A percentile compares a stretch with the other conserved stretches of the same genome.
Evolutionary conservation across 768 basidiomycete species (phyloP).

Genomic region (Rhizopogon sp.): DNA sequence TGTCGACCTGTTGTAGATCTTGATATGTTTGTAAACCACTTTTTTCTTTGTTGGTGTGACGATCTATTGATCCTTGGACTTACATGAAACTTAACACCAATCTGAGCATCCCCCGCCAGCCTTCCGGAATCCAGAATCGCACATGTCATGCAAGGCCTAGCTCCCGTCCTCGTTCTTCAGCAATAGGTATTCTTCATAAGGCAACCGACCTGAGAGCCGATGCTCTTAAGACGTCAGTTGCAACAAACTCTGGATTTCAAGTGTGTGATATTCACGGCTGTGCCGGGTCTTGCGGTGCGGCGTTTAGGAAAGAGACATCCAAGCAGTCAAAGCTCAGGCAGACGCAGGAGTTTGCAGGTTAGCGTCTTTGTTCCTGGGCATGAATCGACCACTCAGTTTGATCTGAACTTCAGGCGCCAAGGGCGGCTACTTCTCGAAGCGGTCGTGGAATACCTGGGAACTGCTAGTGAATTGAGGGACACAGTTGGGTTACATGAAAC

Average conservation of each 20-base stretch:
- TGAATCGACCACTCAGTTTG: constrained; percentile 53
- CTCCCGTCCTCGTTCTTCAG: no score
- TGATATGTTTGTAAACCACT: no score
- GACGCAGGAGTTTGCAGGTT: constrained; percentile 60
- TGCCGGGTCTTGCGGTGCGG: constrained; percentile 69
- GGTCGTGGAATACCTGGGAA: constrained; percentile 62
- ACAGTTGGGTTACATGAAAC: constrained; percentile 50
- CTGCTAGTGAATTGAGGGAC: constrained; percentile 70
- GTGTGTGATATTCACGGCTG: constrained; percentile 76
- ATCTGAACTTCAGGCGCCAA: constrained; percentile 47
- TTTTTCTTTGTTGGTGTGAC: no score
- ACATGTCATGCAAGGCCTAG: no score
- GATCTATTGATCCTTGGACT: no score
- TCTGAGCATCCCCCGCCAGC: no score
- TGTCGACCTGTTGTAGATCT: no score
- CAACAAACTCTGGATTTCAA: constrained; percentile 60
- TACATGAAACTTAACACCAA: no score
- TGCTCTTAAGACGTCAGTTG: constrained; percentile 33
- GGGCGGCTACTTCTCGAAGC: constrained; percentile 57
- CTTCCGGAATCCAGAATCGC: no score
- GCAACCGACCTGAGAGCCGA: background rate
- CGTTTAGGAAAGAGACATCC: constrained; percentile 52
- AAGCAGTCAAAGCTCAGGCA: constrained; percentile 54
- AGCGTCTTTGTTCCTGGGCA: constrained; percentile 50
- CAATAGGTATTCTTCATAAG: background rate